These are phyloP conservation scores for Pleurotus tuber-regium DNA, from an alignment of 768 basidiomycete genomes.

Conservation along the genomic window DNA sequence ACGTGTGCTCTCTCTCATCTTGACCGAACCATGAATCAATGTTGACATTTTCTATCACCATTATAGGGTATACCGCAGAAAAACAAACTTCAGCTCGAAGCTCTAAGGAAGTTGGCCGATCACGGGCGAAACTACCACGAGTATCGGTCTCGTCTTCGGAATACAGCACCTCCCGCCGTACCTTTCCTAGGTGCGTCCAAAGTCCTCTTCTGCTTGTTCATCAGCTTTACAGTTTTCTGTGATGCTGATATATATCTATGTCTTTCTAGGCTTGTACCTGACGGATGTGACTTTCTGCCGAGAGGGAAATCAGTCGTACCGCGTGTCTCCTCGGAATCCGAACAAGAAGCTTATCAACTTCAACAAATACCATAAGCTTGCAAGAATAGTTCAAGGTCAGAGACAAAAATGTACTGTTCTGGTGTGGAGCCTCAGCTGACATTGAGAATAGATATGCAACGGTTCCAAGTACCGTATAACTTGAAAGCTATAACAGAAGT, in stretches of 20 bases:
- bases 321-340: constrained; percentile 73
- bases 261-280: constrained; percentile 66
- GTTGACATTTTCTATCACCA: constrained; percentile 1
- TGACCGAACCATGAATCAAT: no score
- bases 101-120: constrained; percentile 83
- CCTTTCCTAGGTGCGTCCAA: constrained; percentile 79
- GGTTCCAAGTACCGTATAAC: constrained; percentile 85
- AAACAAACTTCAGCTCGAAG: constrained; percentile 75
- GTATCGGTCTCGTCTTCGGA: constrained; percentile 84
- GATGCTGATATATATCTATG: constrained; percentile 14
- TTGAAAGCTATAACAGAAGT: constrained; percentile 89
- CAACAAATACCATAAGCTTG: constrained; percentile 93
- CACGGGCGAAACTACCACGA: constrained; percentile 88
- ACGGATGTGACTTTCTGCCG: constrained; percentile 95
- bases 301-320: constrained; percentile 87
- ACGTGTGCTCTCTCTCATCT: constrained; percentile 30
- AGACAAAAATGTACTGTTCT: no score
- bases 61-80: constrained; percentile 80
- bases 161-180: constrained; percentile 88
- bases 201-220: not conserved
- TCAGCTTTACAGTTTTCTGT: no score
- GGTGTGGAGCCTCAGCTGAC: no score
- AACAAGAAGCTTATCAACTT: constrained; percentile 89
- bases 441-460: constrained; percentile 83
- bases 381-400: constrained; percentile 78